phyloP scores from a whole-genome alignment of 2,329 filamentous ascomycete genomes.

The Coniochaeta sp. region DNA sequence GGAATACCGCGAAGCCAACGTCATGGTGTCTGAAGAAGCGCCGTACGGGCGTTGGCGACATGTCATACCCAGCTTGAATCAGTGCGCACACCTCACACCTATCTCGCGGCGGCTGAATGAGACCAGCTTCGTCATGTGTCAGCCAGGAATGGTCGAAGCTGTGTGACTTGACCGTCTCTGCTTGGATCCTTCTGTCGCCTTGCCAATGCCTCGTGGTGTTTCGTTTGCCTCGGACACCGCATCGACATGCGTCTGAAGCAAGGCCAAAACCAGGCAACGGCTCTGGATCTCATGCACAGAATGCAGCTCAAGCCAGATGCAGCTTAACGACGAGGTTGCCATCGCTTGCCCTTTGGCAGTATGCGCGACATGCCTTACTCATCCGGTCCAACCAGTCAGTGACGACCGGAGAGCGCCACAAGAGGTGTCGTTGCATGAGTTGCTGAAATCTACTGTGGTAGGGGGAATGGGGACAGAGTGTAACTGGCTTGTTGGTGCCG shows the following conservation, averaged over 20 bases:
- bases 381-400: background rate
- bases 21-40: background rate
- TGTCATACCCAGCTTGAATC: background rate
- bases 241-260: background rate
- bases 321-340: background rate
- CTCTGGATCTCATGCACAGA: background rate
- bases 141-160: background rate
- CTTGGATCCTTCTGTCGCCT: background rate
- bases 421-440: background rate
- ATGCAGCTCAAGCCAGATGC: background rate
- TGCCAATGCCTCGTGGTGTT: background rate
- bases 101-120: background rate
- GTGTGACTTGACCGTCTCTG: background rate
- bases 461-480: background rate
- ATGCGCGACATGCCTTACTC: background rate
- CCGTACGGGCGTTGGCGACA: background rate
- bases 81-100: background rate
- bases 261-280: background rate
- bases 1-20: background rate
- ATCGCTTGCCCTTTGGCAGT: background rate
- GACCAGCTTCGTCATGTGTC: background rate
- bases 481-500: background rate
- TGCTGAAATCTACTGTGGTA: background rate
- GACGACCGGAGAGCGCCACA: background rate
- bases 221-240: background rate